These are phyloP conservation scores for Xylaria sp. DNA, from an alignment of 2,329 filamentous ascomycete genomes.

Conservation along the genomic window DNA sequence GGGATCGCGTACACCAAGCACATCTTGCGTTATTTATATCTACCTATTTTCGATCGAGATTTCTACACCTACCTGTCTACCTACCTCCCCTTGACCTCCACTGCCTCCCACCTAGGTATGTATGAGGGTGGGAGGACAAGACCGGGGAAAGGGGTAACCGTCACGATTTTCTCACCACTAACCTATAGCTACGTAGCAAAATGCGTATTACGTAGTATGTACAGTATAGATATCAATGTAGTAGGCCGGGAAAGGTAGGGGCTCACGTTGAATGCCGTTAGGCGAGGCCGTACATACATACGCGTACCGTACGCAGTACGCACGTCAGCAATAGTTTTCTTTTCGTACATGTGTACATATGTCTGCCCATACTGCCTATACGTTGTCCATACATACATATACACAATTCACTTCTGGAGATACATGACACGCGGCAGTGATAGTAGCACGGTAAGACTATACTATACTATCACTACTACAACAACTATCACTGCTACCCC, in stretches of 20 bases:
- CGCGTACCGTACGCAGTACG: constrained; percentile 27
- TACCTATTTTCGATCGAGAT: not conserved
- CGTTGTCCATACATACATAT: constrained; percentile 4
- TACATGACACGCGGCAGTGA: constrained; percentile 7
- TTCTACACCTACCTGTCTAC: constrained; percentile 5
- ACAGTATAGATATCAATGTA: not conserved
- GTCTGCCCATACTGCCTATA: too few relatives aligned
- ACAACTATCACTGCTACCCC: constrained; percentile 17
- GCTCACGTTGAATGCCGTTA: constrained; percentile 27
- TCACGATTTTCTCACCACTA: constrained; percentile 9
- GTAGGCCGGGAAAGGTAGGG: constrained; percentile 5
- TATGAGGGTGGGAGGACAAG: constrained; percentile 1
- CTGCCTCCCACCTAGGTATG: constrained; percentile 1
- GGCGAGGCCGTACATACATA: constrained; percentile 25
- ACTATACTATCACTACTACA: constrained; percentile 11
- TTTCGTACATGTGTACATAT: constrained; percentile 5
- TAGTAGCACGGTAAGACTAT: constrained; percentile 27
- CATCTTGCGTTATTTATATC: constrained; percentile 13
- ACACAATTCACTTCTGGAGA: constrained; percentile 13
- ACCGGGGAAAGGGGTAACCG: not conserved
- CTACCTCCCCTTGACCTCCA: not conserved
- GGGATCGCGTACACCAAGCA: not conserved
- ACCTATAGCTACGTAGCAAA: constrained; percentile 13
- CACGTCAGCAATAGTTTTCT: constrained; percentile 31
- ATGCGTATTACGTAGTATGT: not conserved